phyloP scores from a whole-genome alignment of 805 yeast species.

The Ogataea trehaloabstinens region DNA sequence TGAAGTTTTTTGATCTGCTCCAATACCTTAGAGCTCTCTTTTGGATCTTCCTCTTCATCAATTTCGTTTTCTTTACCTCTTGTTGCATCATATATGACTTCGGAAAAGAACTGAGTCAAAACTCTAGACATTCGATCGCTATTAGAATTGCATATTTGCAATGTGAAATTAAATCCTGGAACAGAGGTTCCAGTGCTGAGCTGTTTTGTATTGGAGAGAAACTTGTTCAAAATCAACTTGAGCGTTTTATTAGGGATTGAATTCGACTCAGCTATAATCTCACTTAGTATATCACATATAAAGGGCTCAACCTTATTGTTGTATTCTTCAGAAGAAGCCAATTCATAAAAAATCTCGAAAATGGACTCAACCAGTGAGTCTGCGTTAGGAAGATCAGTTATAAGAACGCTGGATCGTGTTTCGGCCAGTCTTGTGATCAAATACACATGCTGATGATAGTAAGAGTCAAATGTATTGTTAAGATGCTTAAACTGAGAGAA shows the following conservation, averaged over 20 bases:
- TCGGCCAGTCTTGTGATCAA: constrained; percentile 69
- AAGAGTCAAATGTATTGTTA: constrained; percentile 50
- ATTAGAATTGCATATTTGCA: constrained; percentile 66
- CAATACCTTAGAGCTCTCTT: constrained; percentile 10
- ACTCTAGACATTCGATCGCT: constrained; percentile 72
- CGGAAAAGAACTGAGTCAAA: constrained; percentile 77
- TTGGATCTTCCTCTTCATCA: constrained; percentile 23
- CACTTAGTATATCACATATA: constrained; percentile 69
- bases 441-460: constrained; percentile 61
- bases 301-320: constrained; percentile 56
- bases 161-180: constrained; percentile 64
- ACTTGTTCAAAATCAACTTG: constrained; percentile 63
- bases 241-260: constrained; percentile 59
- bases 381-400: constrained; percentile 71
- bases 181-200: constrained; percentile 32
- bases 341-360: constrained; percentile 62
- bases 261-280: constrained; percentile 69
- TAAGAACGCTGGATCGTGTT: constrained; percentile 68
- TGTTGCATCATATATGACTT: constrained; percentile 56
- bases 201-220: constrained; percentile 37
- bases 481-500: constrained; percentile 59
- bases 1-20: constrained; percentile 62
- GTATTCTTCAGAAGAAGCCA: constrained; percentile 43
- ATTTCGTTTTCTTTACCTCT: constrained; percentile 22
- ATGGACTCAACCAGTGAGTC: constrained; percentile 50